Evolutionary conservation across 331 rosid genomes (phyloP).

Genomic region (Pyracantha coccinea): DNA sequence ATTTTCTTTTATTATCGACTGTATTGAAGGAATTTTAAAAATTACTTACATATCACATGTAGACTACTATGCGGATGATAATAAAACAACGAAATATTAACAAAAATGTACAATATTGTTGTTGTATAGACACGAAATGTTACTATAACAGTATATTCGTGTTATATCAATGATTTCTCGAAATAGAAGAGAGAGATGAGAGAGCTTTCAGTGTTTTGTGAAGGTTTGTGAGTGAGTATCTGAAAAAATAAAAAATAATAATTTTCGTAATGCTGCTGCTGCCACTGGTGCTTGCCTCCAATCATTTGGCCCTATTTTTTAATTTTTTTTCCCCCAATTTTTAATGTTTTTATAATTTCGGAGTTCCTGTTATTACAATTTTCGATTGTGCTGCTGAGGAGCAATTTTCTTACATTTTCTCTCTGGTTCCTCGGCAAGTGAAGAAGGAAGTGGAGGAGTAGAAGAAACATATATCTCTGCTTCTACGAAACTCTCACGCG

Average conservation of each 20-base stretch:
- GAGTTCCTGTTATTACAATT: not conserved
- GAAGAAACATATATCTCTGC: conserved; percentile 70
- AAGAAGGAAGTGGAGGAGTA: conserved; percentile 73
- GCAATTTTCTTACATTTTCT: conserved; percentile 11
- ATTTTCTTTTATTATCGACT: no score
- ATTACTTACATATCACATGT: no score
- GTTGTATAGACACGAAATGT: no score
- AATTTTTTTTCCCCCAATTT: no score
- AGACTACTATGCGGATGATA: no score
- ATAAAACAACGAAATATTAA: no score
- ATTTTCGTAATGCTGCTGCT: conserved; percentile 11
- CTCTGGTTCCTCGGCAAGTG: conserved; percentile 63
- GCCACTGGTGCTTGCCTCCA: conserved; percentile 40
- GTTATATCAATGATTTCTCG: no score
- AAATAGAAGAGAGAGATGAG: not conserved
- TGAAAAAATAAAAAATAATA: not conserved
- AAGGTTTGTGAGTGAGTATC: not conserved
- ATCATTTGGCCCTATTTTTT: conserved; percentile 42
- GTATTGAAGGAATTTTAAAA: no score
- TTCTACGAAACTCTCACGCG: conserved; percentile 61
- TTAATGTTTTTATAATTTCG: not conserved
- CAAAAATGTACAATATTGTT: no score
- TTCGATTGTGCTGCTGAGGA: not conserved
- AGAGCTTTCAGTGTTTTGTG: not conserved
- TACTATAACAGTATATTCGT: no score